Base-by-base conservation (phyloP, 2,329 filamentous ascomycete genomes). In the Curvularia sp. region DNA sequence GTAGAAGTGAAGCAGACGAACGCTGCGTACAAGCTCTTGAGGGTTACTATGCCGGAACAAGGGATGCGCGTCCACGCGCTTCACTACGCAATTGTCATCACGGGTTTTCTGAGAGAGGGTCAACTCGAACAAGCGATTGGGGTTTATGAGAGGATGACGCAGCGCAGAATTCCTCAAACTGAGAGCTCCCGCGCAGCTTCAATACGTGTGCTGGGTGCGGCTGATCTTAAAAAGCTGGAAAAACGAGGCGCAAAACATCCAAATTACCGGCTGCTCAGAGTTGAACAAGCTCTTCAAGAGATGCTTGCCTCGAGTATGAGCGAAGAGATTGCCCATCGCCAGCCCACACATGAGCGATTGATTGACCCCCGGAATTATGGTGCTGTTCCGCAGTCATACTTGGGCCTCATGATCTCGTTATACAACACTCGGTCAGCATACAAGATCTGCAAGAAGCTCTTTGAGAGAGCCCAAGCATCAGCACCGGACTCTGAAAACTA, bases 321-420 rank as follows among this genome's bases (percentile, higher is more conserved):
- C 65, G 60, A 65, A 18, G 71, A 75, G 39, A 42, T 68, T 20
- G 71, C 70, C n/a, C 51, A 67, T 35, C 61, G 66, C 22, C 61
- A 76, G 44, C 75, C 75, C 3, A 55, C 54, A 18, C 66, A 69
- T 18, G 50, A 59, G 20, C 64, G 65, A 46, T 62, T 66, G 2
- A 54, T 71, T 18, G 69, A 71, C 20, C 50, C 61, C 7, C 72
- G 71, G 12, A 58, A 76, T 20, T 71, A 80, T 43, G 74, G 80
- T 31, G 76, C 81, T 47, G 77, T 82, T 47, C 79, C 83, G 33
- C 73, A 81, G 4, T 75, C 82, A 15, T 85, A 86, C 66, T 83
- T 86, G 56, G 82, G 84, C 54, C 80, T 82, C 55, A 67, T 89
- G 49, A 82, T 89, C 63, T 84, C 83, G 44, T 78, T 86, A 5